Evolutionary conservation across 2,329 filamentous ascomycete genomes (phyloP).

Genomic region (Dichotomopilus funicola): DNA sequence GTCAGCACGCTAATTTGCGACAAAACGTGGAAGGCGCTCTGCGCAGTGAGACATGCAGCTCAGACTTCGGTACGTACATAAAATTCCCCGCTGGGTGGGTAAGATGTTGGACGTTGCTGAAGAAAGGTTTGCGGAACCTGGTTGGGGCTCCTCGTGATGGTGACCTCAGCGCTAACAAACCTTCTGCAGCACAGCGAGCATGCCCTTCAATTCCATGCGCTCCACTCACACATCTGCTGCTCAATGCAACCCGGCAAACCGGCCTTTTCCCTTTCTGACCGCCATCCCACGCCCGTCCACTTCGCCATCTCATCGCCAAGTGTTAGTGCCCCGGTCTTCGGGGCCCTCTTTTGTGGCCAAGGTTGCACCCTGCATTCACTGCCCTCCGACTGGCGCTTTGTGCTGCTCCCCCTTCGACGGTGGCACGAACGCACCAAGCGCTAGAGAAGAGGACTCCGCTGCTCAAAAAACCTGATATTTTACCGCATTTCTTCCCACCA

Average conservation of each 20-base stretch:
- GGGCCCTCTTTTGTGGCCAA: not conserved
- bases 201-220: not conserved
- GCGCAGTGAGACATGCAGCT: not conserved
- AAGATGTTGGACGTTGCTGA: not conserved
- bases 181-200: not conserved
- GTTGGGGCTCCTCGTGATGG: not conserved
- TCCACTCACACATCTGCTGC: not conserved
- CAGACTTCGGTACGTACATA: not conserved
- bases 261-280: conserved; percentile 4
- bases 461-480: conserved; percentile 24
- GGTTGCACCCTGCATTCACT: conserved; percentile 5
- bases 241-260: not conserved
- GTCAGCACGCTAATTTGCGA: too few relatives aligned
- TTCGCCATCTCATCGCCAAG: conserved; percentile 12
- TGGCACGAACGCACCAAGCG: conserved; percentile 11
- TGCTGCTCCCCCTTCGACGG: conserved; percentile 8
- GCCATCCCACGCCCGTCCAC: conserved; percentile 6
- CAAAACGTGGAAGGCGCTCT: too few relatives aligned
- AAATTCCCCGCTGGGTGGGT: not conserved
- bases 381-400: conserved; percentile 10
- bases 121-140: too few relatives aligned
- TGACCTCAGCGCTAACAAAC: conserved; percentile 17
- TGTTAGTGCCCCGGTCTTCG: conserved; percentile 1
- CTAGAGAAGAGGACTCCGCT: conserved; percentile 15
- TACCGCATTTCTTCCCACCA: conserved; percentile 14